Evolutionary conservation across 495 filamentous ascomycete genomes (phyloP).

Genomic region (Lichina pygmaea): DNA sequence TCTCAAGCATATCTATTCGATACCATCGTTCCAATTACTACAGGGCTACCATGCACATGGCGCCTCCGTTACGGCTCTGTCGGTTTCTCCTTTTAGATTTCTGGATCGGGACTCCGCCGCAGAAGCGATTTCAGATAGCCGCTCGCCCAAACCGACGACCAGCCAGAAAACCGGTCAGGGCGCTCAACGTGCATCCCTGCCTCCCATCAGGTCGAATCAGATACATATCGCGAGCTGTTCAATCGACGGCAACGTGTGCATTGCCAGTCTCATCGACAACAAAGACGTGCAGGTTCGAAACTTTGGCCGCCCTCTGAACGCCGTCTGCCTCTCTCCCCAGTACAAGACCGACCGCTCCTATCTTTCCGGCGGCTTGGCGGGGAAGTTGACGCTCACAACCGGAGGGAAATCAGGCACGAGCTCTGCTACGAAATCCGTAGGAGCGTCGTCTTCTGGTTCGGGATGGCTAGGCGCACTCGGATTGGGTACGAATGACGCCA

Average conservation of each 20-base stretch:
- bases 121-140: slow-evolving; percentile 8
- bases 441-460: slow-evolving; percentile 54
- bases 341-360: slow-evolving; percentile 72
- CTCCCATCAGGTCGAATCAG: slow-evolving; percentile 50
- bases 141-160: slow-evolving; percentile 20
- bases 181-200: slow-evolving; percentile 23
- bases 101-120: slow-evolving; percentile 3
- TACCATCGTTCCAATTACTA: slow-evolving; percentile 53
- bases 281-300: slow-evolving; percentile 74
- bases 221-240: slow-evolving; percentile 86
- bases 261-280: slow-evolving; percentile 50
- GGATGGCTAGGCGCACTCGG: slow-evolving; percentile 79
- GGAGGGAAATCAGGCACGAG: slow-evolving; percentile 54
- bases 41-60: slow-evolving; percentile 76
- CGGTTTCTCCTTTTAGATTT: slow-evolving; percentile 62
- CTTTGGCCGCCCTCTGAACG: slow-evolving; percentile 75
- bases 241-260: slow-evolving; percentile 82
- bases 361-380: slow-evolving; percentile 70
- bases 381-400: slow-evolving; percentile 68
- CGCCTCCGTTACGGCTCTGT: slow-evolving; percentile 68
- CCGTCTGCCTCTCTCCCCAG: slow-evolving; percentile 74
- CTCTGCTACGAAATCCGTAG: slow-evolving; percentile 51
- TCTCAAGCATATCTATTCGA: slow-evolving; percentile 50
- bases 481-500: slow-evolving; percentile 46
- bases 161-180: slow-evolving; percentile 21